Percentiles rank a stretch among this genome's conserved stretches.
phyloP scores from a whole-genome alignment of 1,139 yeast genomes.

The Yamadazyma friedrichii region DNA sequence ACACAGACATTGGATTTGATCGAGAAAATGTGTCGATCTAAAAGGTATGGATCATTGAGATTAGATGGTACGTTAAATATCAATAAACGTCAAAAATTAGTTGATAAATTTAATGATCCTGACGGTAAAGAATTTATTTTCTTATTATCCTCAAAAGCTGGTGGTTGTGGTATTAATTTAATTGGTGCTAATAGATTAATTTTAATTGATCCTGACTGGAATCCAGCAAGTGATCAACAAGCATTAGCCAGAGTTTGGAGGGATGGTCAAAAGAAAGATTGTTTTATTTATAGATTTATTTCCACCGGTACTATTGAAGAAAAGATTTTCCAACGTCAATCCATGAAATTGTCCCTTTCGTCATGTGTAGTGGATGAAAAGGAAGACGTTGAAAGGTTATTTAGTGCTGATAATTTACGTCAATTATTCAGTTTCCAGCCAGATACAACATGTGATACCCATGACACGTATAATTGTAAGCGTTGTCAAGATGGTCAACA shows the following conservation, averaged over 20 bases:
- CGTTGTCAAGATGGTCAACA: slow-evolving; percentile 66
- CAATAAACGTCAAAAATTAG: slow-evolving; percentile 89
- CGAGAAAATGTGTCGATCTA: slow-evolving; percentile 76
- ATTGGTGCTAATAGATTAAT: slow-evolving; percentile 94
- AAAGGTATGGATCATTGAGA: slow-evolving; percentile 75
- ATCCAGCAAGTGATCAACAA: slow-evolving; percentile 98
- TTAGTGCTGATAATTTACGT: slow-evolving; percentile 76
- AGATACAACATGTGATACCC: slow-evolving; percentile 82
- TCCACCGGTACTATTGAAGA: slow-evolving; percentile 96
- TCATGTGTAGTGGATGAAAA: slow-evolving; percentile 97
- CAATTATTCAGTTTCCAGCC: slow-evolving; percentile 73
- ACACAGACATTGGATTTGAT: slow-evolving; percentile 91
- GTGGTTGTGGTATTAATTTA: slow-evolving; percentile 97
- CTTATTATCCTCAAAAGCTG: slow-evolving; percentile 90
- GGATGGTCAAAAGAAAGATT: slow-evolving; percentile 97
- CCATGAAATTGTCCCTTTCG: slow-evolving; percentile 91
- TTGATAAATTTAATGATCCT: slow-evolving; percentile 88
- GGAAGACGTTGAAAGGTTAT: slow-evolving; percentile 90
- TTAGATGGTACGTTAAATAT: slow-evolving; percentile 92
- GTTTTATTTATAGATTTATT: slow-evolving; percentile 90
- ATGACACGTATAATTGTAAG: slow-evolving; percentile 85
- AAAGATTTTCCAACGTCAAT: slow-evolving; percentile 92
- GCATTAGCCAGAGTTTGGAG: slow-evolving; percentile 98
- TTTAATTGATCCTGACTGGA: slow-evolving; percentile 96
- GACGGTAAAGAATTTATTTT: slow-evolving; percentile 86